Evolutionary conservation across 352 stramenopile genomes (phyloP).

Genomic region (Phytophthora idaei): DNA sequence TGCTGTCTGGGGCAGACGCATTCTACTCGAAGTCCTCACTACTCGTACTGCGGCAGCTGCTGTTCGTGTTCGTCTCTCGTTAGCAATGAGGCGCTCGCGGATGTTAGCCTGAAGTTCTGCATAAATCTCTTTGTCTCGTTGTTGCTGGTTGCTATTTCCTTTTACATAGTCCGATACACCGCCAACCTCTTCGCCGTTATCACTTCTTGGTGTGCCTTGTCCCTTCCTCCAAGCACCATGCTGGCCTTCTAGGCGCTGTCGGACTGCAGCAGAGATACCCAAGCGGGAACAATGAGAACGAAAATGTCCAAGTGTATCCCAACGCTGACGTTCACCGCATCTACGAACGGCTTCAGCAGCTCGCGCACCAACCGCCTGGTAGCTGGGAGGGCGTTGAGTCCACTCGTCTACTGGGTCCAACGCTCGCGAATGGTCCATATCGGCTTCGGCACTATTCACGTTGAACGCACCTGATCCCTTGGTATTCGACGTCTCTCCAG

Average conservation of each 20-base stretch:
- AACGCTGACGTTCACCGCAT: conserved; percentile 42
- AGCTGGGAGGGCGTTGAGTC: conserved; percentile 49
- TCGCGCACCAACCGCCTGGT: conserved; percentile 49
- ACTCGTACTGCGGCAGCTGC: conserved; percentile 24
- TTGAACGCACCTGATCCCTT: conserved; percentile 12
- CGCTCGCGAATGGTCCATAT: conserved; percentile 31
- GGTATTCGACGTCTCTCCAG: conserved; percentile 9
- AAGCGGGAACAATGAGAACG: not conserved
- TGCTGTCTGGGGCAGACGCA: conserved; percentile 20
- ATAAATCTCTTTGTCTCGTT: conserved; percentile 29
- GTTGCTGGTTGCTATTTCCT: conserved; percentile 3
- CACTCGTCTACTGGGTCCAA: conserved; percentile 47
- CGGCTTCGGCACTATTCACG: conserved; percentile 30
- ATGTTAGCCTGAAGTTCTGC: conserved; percentile 27
- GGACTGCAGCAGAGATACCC: conserved; percentile 19
- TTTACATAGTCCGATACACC: conserved; percentile 3
- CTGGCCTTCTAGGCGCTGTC: conserved; percentile 34
- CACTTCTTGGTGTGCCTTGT: conserved; percentile 10
- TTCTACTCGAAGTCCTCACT: conserved; percentile 5
- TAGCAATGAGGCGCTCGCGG: conserved; percentile 29
- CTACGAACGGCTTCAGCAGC: conserved; percentile 33
- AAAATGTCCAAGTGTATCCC: conserved; percentile 56
- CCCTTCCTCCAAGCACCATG: conserved; percentile 18
- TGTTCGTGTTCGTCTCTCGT: conserved; percentile 29
- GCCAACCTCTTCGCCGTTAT: conserved; percentile 9